Evolutionary conservation across 805 yeast species (phyloP).

Genomic region (Kluyveromyces lactis): DNA sequence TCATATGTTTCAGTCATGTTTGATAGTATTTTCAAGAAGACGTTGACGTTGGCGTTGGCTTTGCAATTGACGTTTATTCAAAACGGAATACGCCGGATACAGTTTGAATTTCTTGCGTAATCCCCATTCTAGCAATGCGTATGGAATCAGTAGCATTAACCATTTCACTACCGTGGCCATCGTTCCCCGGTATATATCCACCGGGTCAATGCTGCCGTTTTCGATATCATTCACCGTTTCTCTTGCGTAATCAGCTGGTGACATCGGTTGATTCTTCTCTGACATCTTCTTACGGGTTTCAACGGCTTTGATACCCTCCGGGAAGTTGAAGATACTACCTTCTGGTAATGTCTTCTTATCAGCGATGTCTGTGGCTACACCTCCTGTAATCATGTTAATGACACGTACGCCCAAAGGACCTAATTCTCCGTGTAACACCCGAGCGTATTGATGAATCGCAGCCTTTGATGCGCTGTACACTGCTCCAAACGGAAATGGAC

Average conservation of each 20-base stretch:
- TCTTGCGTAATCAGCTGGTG: conserved; percentile 48
- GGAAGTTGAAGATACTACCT: conserved; percentile 43
- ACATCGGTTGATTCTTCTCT: conserved; percentile 48
- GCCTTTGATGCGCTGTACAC: conserved; percentile 65
- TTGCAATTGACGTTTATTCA: conserved; percentile 13
- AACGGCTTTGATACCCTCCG: conserved; percentile 44
- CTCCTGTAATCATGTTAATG: conserved; percentile 65
- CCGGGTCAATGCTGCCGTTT: conserved; percentile 26
- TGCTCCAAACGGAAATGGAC: conserved; percentile 64
- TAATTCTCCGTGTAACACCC: conserved; percentile 54
- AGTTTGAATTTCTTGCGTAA: conserved; percentile 37
- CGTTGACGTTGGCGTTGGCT: too few species aligned
- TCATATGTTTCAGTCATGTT: not conserved
- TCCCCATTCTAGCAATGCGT: conserved; percentile 36
- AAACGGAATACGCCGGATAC: conserved; percentile 25
- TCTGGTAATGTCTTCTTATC: conserved; percentile 54
- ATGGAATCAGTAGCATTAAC: conserved; percentile 35
- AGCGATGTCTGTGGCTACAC: conserved; percentile 62
- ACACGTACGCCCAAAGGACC: conserved; percentile 67
- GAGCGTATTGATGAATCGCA: conserved; percentile 67
- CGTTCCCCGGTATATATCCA: conserved; percentile 52
- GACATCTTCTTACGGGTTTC: conserved; percentile 51
- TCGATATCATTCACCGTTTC: conserved; percentile 45
- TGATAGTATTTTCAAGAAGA: not conserved
- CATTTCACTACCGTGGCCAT: conserved; percentile 33